These are phyloP conservation scores for Malus sieversii DNA, from an alignment of 306 rosid species.

Conservation along the genomic window DNA sequence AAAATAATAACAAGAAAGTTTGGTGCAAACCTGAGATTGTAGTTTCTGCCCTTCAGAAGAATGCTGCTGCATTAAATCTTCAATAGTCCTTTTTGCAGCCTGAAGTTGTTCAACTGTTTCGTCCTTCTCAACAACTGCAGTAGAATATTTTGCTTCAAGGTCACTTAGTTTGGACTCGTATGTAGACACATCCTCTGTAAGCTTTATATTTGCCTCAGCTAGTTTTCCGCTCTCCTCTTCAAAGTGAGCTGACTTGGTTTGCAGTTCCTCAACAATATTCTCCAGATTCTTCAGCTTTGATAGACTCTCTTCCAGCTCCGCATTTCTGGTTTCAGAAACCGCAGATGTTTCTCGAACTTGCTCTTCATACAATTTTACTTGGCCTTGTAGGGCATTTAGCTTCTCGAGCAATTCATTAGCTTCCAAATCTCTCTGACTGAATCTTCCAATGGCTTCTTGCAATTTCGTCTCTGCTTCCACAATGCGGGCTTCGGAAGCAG, in stretches of 20 bases:
- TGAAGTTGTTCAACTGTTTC: slow-evolving; percentile 45
- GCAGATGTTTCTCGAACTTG: slow-evolving; percentile 43
- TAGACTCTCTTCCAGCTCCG: slow-evolving; percentile 54
- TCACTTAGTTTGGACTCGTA: slow-evolving; percentile 55
- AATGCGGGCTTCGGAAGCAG: slow-evolving; percentile 38
- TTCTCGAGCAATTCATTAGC: slow-evolving; percentile 63
- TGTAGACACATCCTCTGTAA: slow-evolving; percentile 43
- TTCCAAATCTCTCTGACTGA: slow-evolving; percentile 60
- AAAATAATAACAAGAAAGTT: not conserved
- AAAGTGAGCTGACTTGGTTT: slow-evolving; percentile 40
- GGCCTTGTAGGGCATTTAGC: slow-evolving; percentile 40
- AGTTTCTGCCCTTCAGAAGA: slow-evolving; percentile 56
- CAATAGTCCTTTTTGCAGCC: slow-evolving; percentile 33
- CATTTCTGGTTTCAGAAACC: slow-evolving; percentile 31
- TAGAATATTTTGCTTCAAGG: slow-evolving; percentile 39
- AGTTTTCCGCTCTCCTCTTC: slow-evolving; percentile 56
- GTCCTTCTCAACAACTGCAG: slow-evolving; percentile 49
- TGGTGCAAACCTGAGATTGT: slow-evolving; percentile 65
- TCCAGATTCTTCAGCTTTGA: slow-evolving; percentile 59
- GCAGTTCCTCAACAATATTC: slow-evolving; percentile 50
- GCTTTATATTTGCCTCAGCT: slow-evolving; percentile 52
- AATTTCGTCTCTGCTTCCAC: slow-evolving; percentile 51
- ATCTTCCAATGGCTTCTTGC: slow-evolving; percentile 51
- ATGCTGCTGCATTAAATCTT: slow-evolving; percentile 50
- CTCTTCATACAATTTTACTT: slow-evolving; percentile 42